phyloP scores from a whole-genome alignment of 352 stramenopile species.

The Globisporangium emineosum region DNA sequence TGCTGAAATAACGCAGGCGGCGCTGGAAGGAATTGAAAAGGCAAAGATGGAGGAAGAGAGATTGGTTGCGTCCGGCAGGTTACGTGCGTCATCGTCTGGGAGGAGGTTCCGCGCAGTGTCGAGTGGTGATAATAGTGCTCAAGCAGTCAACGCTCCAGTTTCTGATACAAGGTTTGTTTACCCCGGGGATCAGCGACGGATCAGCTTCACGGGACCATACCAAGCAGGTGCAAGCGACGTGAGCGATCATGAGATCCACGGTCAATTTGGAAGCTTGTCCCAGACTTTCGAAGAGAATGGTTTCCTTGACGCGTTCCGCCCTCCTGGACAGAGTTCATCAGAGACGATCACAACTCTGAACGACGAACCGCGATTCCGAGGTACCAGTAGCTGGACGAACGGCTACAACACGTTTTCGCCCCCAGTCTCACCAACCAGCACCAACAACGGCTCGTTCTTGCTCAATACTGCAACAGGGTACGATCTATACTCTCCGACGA shows the following conservation, averaged over 20 bases:
- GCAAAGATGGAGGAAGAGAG: slow-evolving; percentile 9
- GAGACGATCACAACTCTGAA: slow-evolving; percentile 16
- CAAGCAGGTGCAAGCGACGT: slow-evolving; percentile 14
- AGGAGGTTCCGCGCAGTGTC: slow-evolving; percentile 7
- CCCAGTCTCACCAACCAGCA: slow-evolving; percentile 29
- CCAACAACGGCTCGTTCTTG: slow-evolving; percentile 24
- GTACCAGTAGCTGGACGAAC: background rate
- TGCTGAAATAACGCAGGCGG: slow-evolving; percentile 12
- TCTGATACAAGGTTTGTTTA: slow-evolving; percentile 9
- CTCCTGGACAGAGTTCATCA: slow-evolving; percentile 15
- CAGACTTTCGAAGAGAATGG: slow-evolving; percentile 17
- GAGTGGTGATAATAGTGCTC: slow-evolving; percentile 1
- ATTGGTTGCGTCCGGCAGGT: background rate
- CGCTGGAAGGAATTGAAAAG: slow-evolving; percentile 14
- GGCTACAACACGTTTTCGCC: slow-evolving; percentile 52
- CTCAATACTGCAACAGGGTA: slow-evolving; percentile 24
- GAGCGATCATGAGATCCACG: slow-evolving; percentile 17
- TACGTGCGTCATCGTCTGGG: background rate
- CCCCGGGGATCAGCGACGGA: slow-evolving; percentile 7
- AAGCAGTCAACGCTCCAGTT: background rate
- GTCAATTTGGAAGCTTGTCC: slow-evolving; percentile 11
- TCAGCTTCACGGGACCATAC: slow-evolving; percentile 15
- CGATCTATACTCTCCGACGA: slow-evolving; percentile 49
- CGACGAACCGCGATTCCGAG: slow-evolving; percentile 10
- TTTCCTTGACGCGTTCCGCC: slow-evolving; percentile 10